Evolutionary conservation across 371 early-diverging fungal species (phyloP), one percentile per base, ranked within the genome.

Genomic region (Rhizopus delemar): DNA sequence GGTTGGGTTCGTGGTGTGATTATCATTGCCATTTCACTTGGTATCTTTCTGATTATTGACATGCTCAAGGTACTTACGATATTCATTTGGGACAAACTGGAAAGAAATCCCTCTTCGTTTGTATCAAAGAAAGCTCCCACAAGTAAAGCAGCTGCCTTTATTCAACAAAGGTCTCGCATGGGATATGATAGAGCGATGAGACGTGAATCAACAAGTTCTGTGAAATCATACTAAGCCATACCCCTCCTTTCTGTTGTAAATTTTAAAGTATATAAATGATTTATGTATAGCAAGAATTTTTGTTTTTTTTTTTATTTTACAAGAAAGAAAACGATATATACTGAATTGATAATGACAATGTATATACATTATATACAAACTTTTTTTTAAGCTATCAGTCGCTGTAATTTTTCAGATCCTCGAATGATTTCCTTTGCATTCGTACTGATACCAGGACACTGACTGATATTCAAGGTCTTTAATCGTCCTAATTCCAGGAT

Each of bases 11-110:
- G 71, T 70, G 90, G 89, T 6, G 46, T 85, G 33, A 76, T 81
- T 6, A 80, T 91, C 34, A 62, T 90, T 53, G 86, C 78, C 11
- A 74, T 91, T 48, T 92, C 91, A 7, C 72, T 90, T 8, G 82
- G 63, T 8, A 89, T 87, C 51, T 88, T 86, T 63, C 76, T 92
- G 63, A 52, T 94, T n/a, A 75, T 93, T 49, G 96, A 95, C 67
- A 63, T 90, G n/a, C 62, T 92, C 81, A 94, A 94, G 77, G 93
- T 93, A 2, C 62, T 82, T 41, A 77, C 90, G 11, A 85, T 93
- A 68, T 76, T 78, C 12, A 41, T 82, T 51, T 95, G 94, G 93
- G 74, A 82, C 39, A 39, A 48, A 9, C 52, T 48, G n/a, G 55
- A 51, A 33, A 48, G 41, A 48, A 54, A 48, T 8, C 41, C 57